These are phyloP conservation scores for Hyphochytrium catenoides DNA, from an alignment of 352 stramenopile genomes.

Conservation along the genomic window DNA sequence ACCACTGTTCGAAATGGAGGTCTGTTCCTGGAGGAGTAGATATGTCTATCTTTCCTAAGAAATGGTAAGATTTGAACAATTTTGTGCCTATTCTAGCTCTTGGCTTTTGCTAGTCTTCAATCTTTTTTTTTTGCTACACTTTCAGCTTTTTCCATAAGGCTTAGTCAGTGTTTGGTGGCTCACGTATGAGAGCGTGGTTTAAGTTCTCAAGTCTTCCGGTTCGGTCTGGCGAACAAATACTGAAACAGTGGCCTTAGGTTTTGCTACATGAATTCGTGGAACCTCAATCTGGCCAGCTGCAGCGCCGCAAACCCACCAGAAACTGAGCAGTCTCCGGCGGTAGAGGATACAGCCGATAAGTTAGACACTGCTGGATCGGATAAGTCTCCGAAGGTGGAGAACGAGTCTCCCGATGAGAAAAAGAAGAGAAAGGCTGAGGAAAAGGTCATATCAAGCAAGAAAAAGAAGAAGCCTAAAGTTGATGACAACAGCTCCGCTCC, in stretches of 20 bases:
- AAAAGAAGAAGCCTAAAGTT: constrained; percentile 25
- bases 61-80: no score
- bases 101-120: no score
- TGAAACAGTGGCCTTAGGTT: no score
- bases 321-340: constrained; percentile 29
- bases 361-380: constrained; percentile 12
- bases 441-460: not conserved
- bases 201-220: no score
- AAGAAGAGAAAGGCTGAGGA: not conserved
- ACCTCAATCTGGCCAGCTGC: constrained; percentile 35
- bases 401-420: not conserved
- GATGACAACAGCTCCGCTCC: not conserved
- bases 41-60: constrained; percentile 64
- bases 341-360: constrained; percentile 34
- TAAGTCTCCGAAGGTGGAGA: constrained; percentile 11
- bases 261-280: constrained; percentile 50
- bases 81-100: no score
- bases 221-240: no score
- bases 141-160: no score
- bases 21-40: constrained; percentile 67
- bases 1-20: constrained; percentile 84
- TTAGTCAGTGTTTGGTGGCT: no score
- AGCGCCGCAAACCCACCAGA: constrained; percentile 33
- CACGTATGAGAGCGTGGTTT: no score
- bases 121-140: no score